Evolutionary conservation across 2,329 filamentous ascomycete species (phyloP).

Genomic region (Diaporthe destruens): DNA sequence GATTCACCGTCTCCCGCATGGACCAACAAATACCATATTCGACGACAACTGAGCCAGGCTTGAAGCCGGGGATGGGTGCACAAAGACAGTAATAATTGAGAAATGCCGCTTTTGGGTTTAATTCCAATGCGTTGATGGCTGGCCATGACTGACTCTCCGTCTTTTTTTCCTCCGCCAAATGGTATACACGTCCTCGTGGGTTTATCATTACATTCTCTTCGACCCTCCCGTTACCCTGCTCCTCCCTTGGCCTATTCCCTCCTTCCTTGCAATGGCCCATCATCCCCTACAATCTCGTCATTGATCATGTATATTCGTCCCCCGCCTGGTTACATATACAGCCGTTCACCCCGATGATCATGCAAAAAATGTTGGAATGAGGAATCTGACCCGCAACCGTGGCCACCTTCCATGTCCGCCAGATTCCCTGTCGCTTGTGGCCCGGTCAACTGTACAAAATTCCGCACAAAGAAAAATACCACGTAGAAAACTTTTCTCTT

Average conservation of each 20-base stretch:
- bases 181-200: slow-evolving; percentile 39
- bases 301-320: slow-evolving; percentile 40
- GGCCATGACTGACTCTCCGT: slow-evolving; percentile 25
- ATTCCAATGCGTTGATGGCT: slow-evolving; percentile 16
- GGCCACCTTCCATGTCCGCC: slow-evolving; percentile 13
- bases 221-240: background rate
- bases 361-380: slow-evolving; percentile 37
- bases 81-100: background rate
- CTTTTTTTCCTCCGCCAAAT: slow-evolving; percentile 33
- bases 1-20: too few relatives aligned
- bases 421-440: slow-evolving; percentile 15
- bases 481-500: slow-evolving; percentile 37
- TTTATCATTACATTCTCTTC: slow-evolving; percentile 40
- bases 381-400: slow-evolving; percentile 29
- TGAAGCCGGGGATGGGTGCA: slow-evolving; percentile 3
- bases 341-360: slow-evolving; percentile 36
- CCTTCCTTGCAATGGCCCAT: slow-evolving; percentile 28
- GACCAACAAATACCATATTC: background rate
- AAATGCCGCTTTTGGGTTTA: background rate
- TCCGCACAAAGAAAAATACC: slow-evolving; percentile 29
- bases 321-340: slow-evolving; percentile 40
- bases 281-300: slow-evolving; percentile 29
- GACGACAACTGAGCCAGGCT: background rate
- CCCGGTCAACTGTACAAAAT: slow-evolving; percentile 32
- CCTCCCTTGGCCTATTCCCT: slow-evolving; percentile 3